phyloP scores from a whole-genome alignment of 148 eudicot genomes.

The Rhododendron ferrugineum region DNA sequence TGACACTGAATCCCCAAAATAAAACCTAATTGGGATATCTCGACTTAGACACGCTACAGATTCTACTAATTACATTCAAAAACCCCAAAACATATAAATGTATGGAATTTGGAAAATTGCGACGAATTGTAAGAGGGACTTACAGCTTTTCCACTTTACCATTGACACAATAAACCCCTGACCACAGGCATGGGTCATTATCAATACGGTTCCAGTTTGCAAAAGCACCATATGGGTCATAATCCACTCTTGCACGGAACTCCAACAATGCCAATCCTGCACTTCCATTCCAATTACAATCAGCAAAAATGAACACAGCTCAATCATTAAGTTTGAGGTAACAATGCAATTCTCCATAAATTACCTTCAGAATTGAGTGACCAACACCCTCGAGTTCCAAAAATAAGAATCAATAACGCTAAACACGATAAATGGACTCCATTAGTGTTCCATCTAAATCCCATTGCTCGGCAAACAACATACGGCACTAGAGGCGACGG shows the following conservation, averaged over 20 bases:
- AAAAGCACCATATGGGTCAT: constrained; percentile 65
- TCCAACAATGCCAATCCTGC: constrained; percentile 69
- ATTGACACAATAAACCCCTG: constrained; percentile 57
- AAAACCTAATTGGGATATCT: not conserved
- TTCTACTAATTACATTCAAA: not conserved
- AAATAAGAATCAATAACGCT: constrained; percentile 45
- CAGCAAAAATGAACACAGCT: not conserved
- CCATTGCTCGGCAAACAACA: constrained; percentile 58
- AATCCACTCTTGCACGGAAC: constrained; percentile 43
- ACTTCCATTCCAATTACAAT: constrained; percentile 15
- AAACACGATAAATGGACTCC: constrained; percentile 43
- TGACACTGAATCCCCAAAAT: not conserved
- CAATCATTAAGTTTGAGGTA: not conserved
- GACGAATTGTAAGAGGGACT: constrained; percentile 33
- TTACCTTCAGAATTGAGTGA: constrained; percentile 82
- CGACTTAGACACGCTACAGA: not conserved
- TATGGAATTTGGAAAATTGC: not conserved
- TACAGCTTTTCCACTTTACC: constrained; percentile 80
- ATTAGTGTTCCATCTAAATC: constrained; percentile 56
- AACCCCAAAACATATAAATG: not conserved
- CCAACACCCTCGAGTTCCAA: constrained; percentile 41
- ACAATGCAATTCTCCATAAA: not conserved
- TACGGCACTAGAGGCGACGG: constrained; percentile 34
- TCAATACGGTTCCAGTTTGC: constrained; percentile 67
- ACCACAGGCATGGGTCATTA: constrained; percentile 70